Evolutionary conservation across 345 rosid species (phyloP), one percentile per base, ranked within the genome.

Genomic region (Hibiscus mutabilis): DNA sequence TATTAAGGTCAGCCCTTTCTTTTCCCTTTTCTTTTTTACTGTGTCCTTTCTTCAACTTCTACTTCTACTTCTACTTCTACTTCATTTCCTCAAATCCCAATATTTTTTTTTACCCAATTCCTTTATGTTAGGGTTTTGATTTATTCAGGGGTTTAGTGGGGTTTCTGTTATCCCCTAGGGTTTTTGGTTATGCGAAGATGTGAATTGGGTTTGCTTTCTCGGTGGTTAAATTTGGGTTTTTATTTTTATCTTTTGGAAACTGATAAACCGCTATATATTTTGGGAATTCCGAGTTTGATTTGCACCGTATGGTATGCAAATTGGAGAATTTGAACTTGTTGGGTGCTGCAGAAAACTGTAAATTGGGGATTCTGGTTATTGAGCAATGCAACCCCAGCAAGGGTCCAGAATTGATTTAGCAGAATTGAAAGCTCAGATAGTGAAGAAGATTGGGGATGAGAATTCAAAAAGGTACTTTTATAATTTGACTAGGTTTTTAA

Each of bases 361-460:
- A 77, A 68, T 82, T 75, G 73, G 79, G 79, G 82, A 84, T 69
- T 75, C 78, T 76, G 71, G 57, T 40, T 73, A 56, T 75, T 78
- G 81, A 84, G 86, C 84, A 77, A 95, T 95, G 99, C 96, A 83
- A 80, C 86, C 85, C 69, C 89, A 78, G 76, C 94, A 86, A 79
- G 79, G 88, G 81, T 82, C 84, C 53, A 90, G 98, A 83, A 80
- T 89, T 19, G 94, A 95, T 85, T 83, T 95, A 77, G 85, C 77
- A 79, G 99, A 92, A 78, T 68, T 92, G 75, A 92, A 84, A 84
- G 47, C 82, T 78, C 90, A 81, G 74, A 84, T 95, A 66, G 90
- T 80, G 69, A 95, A 90, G 87, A 95, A 82, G 85, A 79, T 95
- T 81, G 99, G 99, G 47, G 79, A 55, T 74, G 99, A 95, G 73